Percentiles rank a stretch among this genome's conserved stretches.
phyloP scores from a whole-genome alignment of 129 eudicot species.

The Gnaphalium uliginosum region DNA sequence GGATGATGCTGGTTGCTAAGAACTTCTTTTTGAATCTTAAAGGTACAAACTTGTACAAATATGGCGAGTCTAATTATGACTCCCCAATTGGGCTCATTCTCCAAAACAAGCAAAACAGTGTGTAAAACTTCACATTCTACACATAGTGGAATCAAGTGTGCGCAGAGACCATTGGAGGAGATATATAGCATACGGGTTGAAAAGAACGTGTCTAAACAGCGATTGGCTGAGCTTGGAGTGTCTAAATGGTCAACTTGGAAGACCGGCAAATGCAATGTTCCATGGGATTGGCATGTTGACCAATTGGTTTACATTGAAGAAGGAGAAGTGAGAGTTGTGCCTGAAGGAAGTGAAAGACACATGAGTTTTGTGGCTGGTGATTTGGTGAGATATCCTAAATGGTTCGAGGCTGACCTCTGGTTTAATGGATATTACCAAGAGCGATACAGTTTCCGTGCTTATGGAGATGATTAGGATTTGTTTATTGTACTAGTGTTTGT shows the following conservation, averaged over 20 bases:
- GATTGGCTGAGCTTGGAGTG: slow-evolving; percentile 77
- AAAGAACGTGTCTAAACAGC: slow-evolving; percentile 59
- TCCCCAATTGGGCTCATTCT: slow-evolving; percentile 36
- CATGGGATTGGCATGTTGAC: slow-evolving; percentile 99
- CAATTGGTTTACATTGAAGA: slow-evolving; percentile 94
- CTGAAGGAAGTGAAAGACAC: slow-evolving; percentile 78
- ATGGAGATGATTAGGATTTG: slow-evolving; percentile 76
- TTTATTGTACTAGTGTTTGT: slow-evolving; percentile 9
- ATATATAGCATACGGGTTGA: slow-evolving; percentile 81
- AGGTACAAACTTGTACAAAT: slow-evolving; percentile 25
- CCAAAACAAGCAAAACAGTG: slow-evolving; percentile 28
- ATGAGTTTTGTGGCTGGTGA: slow-evolving; percentile 94
- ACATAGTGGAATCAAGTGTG: slow-evolving; percentile 40
- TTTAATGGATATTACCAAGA: slow-evolving; percentile 89
- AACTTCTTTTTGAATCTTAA: not conserved
- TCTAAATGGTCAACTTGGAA: slow-evolving; percentile 92
- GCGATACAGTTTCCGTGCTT: slow-evolving; percentile 81
- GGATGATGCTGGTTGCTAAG: not conserved
- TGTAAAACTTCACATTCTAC: slow-evolving; percentile 24
- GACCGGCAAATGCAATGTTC: slow-evolving; percentile 83
- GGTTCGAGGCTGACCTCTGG: slow-evolving; percentile 97
- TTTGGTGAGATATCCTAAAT: slow-evolving; percentile 86
- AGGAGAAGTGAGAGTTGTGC: slow-evolving; percentile 97
- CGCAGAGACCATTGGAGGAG: slow-evolving; percentile 88
- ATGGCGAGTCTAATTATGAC: slow-evolving; percentile 57